Percentiles rank a stretch among this genome's conserved stretches.
Evolutionary conservation across 441 rosid species (phyloP).

Genomic region (Capsella rubella): DNA sequence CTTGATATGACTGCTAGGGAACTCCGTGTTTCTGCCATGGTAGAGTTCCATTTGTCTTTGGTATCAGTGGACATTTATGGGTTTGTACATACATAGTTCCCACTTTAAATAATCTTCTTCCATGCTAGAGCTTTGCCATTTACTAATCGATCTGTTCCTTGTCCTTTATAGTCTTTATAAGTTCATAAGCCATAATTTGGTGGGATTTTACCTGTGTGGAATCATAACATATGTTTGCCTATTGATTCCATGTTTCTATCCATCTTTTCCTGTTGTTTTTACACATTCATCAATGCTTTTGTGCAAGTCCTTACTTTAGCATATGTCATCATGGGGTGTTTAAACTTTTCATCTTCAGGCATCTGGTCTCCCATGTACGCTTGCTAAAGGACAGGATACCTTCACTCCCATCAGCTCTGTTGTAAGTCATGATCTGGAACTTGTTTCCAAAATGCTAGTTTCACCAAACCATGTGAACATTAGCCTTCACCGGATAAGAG

Average conservation of each 20-base stretch:
- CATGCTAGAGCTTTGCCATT: neutral
- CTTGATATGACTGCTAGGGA: constrained; percentile 97
- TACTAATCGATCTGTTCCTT: neutral
- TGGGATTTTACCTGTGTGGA: neutral
- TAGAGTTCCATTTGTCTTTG: constrained; percentile 30
- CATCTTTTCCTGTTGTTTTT: neutral
- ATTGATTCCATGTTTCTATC: neutral
- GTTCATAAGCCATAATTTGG: neutral
- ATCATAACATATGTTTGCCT: constrained; percentile 21
- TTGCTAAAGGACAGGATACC: constrained; percentile 91
- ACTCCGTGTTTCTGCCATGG: constrained; percentile 85
- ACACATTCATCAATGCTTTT: neutral
- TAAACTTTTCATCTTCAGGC: constrained; percentile 53
- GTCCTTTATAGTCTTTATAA: neutral
- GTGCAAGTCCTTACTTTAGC: constrained; percentile 8
- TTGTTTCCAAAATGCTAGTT: constrained; percentile 18
- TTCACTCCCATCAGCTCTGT: constrained; percentile 90
- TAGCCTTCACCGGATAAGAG: neutral
- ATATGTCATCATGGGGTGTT: constrained; percentile 11
- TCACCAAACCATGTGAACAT: neutral
- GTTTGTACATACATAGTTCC: neutral
- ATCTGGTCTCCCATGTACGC: constrained; percentile 96
- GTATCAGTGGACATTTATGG: neutral
- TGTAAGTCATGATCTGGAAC: constrained; percentile 55
- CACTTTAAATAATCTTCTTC: neutral